These are phyloP conservation scores for Colletotrichum sublineola DNA, from an alignment of 2,329 filamentous ascomycete species.

Conservation along the genomic window DNA sequence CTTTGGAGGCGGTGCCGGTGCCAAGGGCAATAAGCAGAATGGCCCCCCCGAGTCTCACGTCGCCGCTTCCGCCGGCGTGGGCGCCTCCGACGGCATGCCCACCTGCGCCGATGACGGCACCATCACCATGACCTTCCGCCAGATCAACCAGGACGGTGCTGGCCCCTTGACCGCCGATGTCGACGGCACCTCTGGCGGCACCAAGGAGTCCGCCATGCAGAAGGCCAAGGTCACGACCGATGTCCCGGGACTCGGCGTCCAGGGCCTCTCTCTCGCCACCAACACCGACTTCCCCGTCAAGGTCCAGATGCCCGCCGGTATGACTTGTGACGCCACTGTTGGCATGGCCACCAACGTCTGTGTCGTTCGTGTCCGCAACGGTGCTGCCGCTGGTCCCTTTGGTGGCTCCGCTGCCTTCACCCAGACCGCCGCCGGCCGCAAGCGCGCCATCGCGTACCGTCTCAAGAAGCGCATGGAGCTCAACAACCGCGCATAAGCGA, in stretches of 20 bases:
- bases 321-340: constrained; percentile 73
- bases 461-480: constrained; percentile 56
- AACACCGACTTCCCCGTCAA: constrained; percentile 75
- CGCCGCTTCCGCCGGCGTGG: constrained; percentile 65
- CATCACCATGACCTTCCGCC: constrained; percentile 74
- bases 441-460: constrained; percentile 71
- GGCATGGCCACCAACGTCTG: constrained; percentile 74
- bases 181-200: constrained; percentile 74
- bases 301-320: constrained; percentile 75
- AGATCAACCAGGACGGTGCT: constrained; percentile 80
- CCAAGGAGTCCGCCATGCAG: constrained; percentile 71
- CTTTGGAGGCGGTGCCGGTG: constrained; percentile 47
- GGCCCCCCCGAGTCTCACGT: constrained; percentile 64
- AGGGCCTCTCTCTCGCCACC: constrained; percentile 69
- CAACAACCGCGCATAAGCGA: constrained; percentile 43
- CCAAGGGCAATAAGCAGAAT: constrained; percentile 59
- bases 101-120: constrained; percentile 72
- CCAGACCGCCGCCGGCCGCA: constrained; percentile 68
- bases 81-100: constrained; percentile 68
- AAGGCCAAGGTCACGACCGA: constrained; percentile 70
- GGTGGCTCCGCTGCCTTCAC: constrained; percentile 77
- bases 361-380: constrained; percentile 74
- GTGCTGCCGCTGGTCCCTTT: constrained; percentile 73
- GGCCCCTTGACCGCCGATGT: constrained; percentile 72
- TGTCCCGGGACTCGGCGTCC: constrained; percentile 69